Conservation (phyloP, 208 protist genomes). For the Angomonas deanei region DNA sequence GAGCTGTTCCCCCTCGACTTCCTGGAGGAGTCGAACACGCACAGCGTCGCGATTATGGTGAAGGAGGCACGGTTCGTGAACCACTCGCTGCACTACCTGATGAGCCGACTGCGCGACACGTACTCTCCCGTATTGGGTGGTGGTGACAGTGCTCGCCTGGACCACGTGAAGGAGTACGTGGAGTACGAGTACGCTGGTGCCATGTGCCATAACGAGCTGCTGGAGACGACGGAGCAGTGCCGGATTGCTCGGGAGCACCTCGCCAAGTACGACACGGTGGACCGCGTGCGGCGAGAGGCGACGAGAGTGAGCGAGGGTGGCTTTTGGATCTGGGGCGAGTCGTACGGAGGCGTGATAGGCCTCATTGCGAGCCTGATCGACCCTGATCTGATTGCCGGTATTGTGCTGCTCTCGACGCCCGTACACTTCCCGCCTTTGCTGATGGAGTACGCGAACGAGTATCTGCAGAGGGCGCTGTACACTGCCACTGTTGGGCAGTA, state of each 20-base stretch:
- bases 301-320: conserved; percentile 28
- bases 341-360: conserved; percentile 51
- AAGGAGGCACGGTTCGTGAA: conserved; percentile 71
- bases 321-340: conserved; percentile 76
- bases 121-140: conserved; percentile 26
- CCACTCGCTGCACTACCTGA: conserved; percentile 47
- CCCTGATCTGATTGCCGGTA: conserved; percentile 55
- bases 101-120: conserved; percentile 33
- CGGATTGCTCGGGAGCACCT: conserved; percentile 22
- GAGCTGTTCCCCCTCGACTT: conserved; percentile 72
- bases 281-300: conserved; percentile 45
- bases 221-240: conserved; percentile 13
- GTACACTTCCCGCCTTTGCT: conserved; percentile 64
- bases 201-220: conserved; percentile 18
- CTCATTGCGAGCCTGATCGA: conserved; percentile 46
- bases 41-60: conserved; percentile 44
- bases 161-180: conserved; percentile 15
- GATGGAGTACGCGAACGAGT: conserved; percentile 48
- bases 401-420: conserved; percentile 60
- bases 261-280: conserved; percentile 32
- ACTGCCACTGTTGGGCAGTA: conserved; percentile 23
- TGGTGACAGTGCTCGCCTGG: conserved; percentile 4
- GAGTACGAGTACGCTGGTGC: conserved; percentile 37
- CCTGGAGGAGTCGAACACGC: conserved; percentile 61
- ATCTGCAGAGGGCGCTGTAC: conserved; percentile 34